Percentiles rank a stretch among this genome's conserved stretches.
phyloP scores from a whole-genome alignment of 176 grass and related monocot genomes.

The Tillandsia fasciculata region DNA sequence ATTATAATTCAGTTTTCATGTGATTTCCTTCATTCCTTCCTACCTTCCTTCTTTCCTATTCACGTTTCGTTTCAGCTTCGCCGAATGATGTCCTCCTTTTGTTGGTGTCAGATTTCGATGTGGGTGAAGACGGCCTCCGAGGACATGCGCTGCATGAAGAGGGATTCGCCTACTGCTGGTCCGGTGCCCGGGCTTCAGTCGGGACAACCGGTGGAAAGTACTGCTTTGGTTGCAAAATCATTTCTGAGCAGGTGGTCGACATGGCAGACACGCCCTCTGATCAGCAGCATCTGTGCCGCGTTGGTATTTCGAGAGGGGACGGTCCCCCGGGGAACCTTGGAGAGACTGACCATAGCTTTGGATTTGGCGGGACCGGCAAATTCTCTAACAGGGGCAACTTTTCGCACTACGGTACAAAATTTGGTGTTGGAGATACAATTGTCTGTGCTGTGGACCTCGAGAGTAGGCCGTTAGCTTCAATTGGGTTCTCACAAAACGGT shows the following conservation, averaged over 20 bases:
- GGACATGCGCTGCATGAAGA: slow-evolving; percentile 38
- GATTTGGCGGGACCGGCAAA: slow-evolving; percentile 55
- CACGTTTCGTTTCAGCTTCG: too few relatives aligned
- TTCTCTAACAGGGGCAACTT: slow-evolving; percentile 42
- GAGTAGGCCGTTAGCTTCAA: slow-evolving; percentile 32
- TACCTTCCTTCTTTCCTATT: too few relatives aligned
- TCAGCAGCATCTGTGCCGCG: slow-evolving; percentile 47
- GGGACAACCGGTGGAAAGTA: slow-evolving; percentile 39
- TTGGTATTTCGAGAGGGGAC: slow-evolving; percentile 41
- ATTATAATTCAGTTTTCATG: too few relatives aligned
- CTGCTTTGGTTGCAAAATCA: slow-evolving; percentile 53
- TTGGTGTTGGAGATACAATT: slow-evolving; percentile 49
- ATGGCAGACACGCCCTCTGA: slow-evolving; percentile 35
- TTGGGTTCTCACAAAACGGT: slow-evolving; percentile 52
- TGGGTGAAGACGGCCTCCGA: slow-evolving; percentile 26
- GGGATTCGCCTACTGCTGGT: slow-evolving; percentile 69
- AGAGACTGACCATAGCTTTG: slow-evolving; percentile 42
- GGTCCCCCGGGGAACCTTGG: slow-evolving; percentile 42
- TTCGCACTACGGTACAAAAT: slow-evolving; percentile 31
- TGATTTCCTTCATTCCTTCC: too few relatives aligned
- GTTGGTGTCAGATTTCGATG: slow-evolving; percentile 37
- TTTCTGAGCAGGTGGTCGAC: slow-evolving; percentile 44
- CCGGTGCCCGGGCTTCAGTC: slow-evolving; percentile 44
- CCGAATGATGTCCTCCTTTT: neutral
- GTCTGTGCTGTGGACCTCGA: slow-evolving; percentile 55